These are phyloP conservation scores for Hydrangea macrophylla DNA, from an alignment of 148 eudicot genomes.

Conservation along the genomic window DNA sequence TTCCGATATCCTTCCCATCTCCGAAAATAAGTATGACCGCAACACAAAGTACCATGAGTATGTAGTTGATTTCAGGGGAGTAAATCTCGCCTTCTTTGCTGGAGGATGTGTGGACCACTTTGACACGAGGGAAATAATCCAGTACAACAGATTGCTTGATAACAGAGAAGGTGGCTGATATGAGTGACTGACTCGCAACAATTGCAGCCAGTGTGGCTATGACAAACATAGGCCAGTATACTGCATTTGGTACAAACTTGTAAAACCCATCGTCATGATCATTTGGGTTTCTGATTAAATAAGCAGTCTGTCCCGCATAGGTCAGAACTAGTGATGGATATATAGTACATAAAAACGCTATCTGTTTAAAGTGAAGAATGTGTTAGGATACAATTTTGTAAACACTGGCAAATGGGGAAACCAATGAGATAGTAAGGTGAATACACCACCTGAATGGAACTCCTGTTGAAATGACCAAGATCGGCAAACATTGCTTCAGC, in stretches of 20 bases:
- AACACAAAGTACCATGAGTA: conserved; percentile 67
- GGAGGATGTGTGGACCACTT: conserved; percentile 70
- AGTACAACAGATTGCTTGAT: conserved; percentile 54
- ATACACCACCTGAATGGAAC: conserved; percentile 53
- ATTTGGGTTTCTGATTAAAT: conserved; percentile 57
- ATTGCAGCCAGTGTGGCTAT: conserved; percentile 57
- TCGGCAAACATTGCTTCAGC: conserved; percentile 78
- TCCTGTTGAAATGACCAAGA: conserved; percentile 59
- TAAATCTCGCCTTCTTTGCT: conserved; percentile 72
- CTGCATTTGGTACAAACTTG: conserved; percentile 51
- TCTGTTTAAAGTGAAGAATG: conserved; percentile 33
- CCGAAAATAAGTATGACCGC: conserved; percentile 61
- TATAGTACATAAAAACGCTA: conserved; percentile 51
- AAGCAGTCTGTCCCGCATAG: conserved; percentile 81
- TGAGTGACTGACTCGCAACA: conserved; percentile 63
- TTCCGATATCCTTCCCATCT: conserved; percentile 65
- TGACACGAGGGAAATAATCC: conserved; percentile 71
- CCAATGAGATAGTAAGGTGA: background rate
- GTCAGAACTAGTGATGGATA: conserved; percentile 68
- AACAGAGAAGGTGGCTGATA: conserved; percentile 59
- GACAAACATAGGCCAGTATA: conserved; percentile 79
- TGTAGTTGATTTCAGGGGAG: conserved; percentile 68
- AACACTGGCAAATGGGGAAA: background rate
- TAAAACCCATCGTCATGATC: conserved; percentile 54
- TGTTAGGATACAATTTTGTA: background rate